Base-by-base conservation (phyloP, 1,284 basidiomycete species). In the Rhizoctonia solani region DNA sequence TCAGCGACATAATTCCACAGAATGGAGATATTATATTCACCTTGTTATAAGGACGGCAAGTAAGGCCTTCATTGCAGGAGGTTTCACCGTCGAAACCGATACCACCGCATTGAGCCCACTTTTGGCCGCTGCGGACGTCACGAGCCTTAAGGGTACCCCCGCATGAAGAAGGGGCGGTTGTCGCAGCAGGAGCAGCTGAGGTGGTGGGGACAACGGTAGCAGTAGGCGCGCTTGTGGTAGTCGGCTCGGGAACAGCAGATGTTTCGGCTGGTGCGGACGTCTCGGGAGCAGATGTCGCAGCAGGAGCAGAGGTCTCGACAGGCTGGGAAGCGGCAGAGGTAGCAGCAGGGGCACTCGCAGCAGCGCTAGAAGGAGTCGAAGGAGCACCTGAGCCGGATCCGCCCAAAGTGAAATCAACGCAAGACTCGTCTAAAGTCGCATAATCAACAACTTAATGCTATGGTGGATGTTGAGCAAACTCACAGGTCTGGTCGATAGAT, bases 51-150 rank as follows among this genome's bases (percentile, higher is more conserved):
- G 29, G 11, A 32, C 25, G 21, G 47, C 47, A 63, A 3, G 32
- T 52, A 29, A 52, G 16, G 21, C 47, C 59, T 13, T 63, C 49
- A 21, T 46, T 46, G 47, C 59, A 63, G 29, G 29, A 5, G 47
- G 32, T 63, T 46, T 11, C 37, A 44, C 27, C 29, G 37, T 23
- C 13, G n/a, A 13, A 59, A 42, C 44, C 56, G 19, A 47, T 32
- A 5, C 58, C 58, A 21, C 46, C 58, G 32, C 58, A 61, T n/a
- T 32, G 58, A 50, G 58, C 58, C 27, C 21, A 63, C 47, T 63
- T 52, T 46, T 30, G 34, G 34, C 42, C 52, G n/a, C 5, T 25
- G 29, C 27, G 56, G 27, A 59, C 44, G 34, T 30, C 25, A 21
- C 41, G 55, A 19, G 34, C 32, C 19, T 63, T 21, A 21, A 42